Evolutionary conservation across 129 eudicot species (phyloP), one percentile per base, ranked within the genome.

Genomic region (Escallonia rubra): DNA sequence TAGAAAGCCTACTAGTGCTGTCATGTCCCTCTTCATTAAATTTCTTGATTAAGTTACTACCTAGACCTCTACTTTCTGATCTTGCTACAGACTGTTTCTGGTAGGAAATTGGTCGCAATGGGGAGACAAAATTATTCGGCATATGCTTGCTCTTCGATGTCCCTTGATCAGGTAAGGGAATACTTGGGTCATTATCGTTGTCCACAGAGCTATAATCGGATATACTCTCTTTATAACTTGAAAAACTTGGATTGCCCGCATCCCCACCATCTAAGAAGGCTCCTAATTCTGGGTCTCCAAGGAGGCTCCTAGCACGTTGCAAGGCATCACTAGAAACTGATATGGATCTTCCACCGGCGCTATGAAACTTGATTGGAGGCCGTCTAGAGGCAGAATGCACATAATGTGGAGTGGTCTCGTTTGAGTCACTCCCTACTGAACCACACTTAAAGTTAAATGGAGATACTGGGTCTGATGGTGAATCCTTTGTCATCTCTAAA

Each of bases 281-380:
- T 60, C 85, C 90, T 69, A 86, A 57, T 50, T 89, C 99, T 16
- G 83, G 88, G 72, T 89, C 87, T 81, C 95, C 99, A 11, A 94
- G 88, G 74, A 94, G 86, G 55, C 82, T 84, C 78, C 85, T 84
- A 47, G 96, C 99, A 66, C 95, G 92, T 82, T 84, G 78, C 86
- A 94, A 73, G 42, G 99, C 92, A 80, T 84, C 92, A 72, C 85
- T 59, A 39, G 96, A 89, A 80, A 89, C 96, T 60, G 93, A 86
- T 43, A 89, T 82, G 59, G 93, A 89, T 75, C 95, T 89, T 62
- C 99, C 99, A 50, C 96, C 93, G 67, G 96, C 99, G 72, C 96
- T 89, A 6, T 86, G 95, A 78, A 93, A 93, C 79, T 78, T 86
- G 69, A 93, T 76, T 10, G 88, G 81, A 76, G 98, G 79, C 50